Evolutionary conservation across 257 asterid species (phyloP).

Genomic region (Lavandula angustifolia): DNA sequence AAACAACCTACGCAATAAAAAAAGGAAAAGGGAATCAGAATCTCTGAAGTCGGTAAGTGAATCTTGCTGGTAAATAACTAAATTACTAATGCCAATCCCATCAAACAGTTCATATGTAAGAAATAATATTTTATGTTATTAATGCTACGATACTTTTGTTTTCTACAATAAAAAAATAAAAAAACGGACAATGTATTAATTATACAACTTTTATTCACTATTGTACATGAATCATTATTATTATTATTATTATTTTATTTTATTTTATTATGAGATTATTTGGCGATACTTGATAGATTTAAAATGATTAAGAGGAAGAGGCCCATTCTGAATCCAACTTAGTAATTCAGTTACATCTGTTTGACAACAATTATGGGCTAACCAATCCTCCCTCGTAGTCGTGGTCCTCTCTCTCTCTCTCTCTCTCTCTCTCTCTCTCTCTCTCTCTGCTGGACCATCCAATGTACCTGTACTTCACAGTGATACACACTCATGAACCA

Average conservation of each 20-base stretch:
- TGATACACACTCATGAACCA: not conserved
- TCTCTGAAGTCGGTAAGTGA: slow-evolving; percentile 13
- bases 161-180: too few relatives aligned
- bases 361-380: slow-evolving; percentile 28
- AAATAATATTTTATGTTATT: too few relatives aligned
- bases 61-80: slow-evolving; percentile 14
- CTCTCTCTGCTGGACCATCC: slow-evolving; percentile 42
- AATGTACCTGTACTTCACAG: slow-evolving; percentile 23
- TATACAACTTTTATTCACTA: too few relatives aligned
- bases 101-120: not conserved
- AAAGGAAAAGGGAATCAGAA: slow-evolving; percentile 18
- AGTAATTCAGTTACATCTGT: not conserved
- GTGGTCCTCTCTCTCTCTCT: slow-evolving; percentile 46
- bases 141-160: too few relatives aligned
- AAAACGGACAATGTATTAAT: too few relatives aligned
- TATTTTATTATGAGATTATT: too few relatives aligned
- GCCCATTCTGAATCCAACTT: not conserved
- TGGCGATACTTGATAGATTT: too few relatives aligned
- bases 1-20: too few relatives aligned
- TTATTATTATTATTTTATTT: too few relatives aligned
- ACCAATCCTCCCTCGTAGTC: slow-evolving; percentile 20
- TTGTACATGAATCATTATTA: too few relatives aligned
- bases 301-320: not conserved
- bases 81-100: not conserved
- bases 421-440: slow-evolving; percentile 18